Conservation (phyloP, 1,284 basidiomycete genomes). For the Stygiomarasmius scandens region DNA sequence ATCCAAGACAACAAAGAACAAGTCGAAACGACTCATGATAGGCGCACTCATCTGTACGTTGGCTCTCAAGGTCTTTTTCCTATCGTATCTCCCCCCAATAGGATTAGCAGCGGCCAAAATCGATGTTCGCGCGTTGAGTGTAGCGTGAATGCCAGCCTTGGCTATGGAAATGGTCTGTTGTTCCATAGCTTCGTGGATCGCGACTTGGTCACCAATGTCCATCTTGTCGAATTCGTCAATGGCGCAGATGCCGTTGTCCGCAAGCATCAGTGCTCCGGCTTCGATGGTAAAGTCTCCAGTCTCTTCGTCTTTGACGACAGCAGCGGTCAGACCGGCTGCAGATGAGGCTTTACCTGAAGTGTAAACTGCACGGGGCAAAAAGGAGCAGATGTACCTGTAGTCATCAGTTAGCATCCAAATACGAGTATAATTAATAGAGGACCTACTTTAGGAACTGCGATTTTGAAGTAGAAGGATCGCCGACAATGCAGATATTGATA, state of each 20-base stretch:
- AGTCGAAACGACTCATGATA: conserved; percentile 99
- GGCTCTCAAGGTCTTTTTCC: conserved; percentile 90
- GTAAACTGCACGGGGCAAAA: conserved; percentile 97
- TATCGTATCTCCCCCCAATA: conserved; percentile 94
- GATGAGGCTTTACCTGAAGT: conserved; percentile 99
- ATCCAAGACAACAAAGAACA: conserved; percentile 98
- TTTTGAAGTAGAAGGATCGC: conserved; percentile 96
- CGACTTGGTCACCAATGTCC: conserved; percentile 98
- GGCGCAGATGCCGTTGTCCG: conserved; percentile 99
- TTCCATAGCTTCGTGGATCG: conserved; percentile 99
- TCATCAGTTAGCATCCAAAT: conserved; percentile 3
- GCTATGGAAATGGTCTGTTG: conserved; percentile 99
- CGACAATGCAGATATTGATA: conserved; percentile 98
- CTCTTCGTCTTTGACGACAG: conserved; percentile 98
- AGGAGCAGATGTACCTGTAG: conserved; percentile 95
- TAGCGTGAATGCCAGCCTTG: conserved; percentile 98
- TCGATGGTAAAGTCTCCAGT: conserved; percentile 99
- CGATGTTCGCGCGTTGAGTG: conserved; percentile 95
- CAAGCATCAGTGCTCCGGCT: conserved; percentile 98
- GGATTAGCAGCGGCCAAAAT: conserved; percentile 99
- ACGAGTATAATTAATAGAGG: not conserved
- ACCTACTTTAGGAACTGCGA: conserved; percentile 97
- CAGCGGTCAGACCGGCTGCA: conserved; percentile 97
- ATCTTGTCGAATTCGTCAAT: conserved; percentile 99
- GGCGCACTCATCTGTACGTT: conserved; percentile 99